Evolutionary conservation across 2,329 filamentous ascomycete genomes (phyloP).

Genomic region (Cytospora paraplurivora): DNA sequence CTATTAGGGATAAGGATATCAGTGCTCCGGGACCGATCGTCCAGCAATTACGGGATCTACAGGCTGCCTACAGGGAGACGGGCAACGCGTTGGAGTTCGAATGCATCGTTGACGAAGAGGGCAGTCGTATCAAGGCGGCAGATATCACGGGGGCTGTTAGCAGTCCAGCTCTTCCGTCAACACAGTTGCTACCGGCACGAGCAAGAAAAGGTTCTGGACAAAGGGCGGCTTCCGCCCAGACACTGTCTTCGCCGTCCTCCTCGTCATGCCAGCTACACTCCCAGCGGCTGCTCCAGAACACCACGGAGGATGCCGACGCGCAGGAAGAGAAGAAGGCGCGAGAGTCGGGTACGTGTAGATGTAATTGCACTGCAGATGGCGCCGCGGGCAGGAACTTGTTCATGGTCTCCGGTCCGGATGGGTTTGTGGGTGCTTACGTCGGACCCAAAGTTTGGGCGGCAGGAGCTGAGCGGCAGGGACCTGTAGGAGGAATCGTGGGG

Average conservation of each 20-base stretch:
- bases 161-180: neutral
- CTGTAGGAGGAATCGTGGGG: slow-evolving; percentile 68
- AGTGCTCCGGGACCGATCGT: slow-evolving; percentile 54
- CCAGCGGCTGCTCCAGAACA: slow-evolving; percentile 34
- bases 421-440: slow-evolving; percentile 80
- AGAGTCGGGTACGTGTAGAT: slow-evolving; percentile 1
- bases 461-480: slow-evolving; percentile 74
- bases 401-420: slow-evolving; percentile 88
- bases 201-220: neutral
- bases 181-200: neutral
- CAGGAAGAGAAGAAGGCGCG: slow-evolving; percentile 31
- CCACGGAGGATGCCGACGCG: slow-evolving; percentile 30
- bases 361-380: slow-evolving; percentile 24
- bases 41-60: slow-evolving; percentile 61
- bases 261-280: slow-evolving; percentile 34
- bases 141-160: slow-evolving; percentile 47
- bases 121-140: slow-evolving; percentile 60
- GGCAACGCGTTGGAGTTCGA: slow-evolving; percentile 62
- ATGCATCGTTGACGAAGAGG: slow-evolving; percentile 83
- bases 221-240: neutral
- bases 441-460: slow-evolving; percentile 76
- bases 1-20: slow-evolving; percentile 24
- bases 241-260: slow-evolving; percentile 27
- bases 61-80: slow-evolving; percentile 45
- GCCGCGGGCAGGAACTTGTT: slow-evolving; percentile 63